phyloP scores from a whole-genome alignment of 768 basidiomycete genomes.

The Lentinula sp. region DNA sequence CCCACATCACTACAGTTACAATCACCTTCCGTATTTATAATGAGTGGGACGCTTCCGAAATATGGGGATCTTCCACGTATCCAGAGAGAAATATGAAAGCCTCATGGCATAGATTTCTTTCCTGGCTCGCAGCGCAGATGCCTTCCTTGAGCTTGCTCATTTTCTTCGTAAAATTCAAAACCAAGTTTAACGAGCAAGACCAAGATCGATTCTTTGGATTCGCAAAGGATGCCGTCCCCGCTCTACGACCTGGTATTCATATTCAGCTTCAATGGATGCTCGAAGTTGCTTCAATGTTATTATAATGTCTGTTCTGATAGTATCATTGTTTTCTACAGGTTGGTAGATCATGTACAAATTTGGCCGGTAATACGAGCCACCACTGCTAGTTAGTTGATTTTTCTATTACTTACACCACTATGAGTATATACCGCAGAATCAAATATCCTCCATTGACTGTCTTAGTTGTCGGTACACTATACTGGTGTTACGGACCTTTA shows the following conservation, averaged over 20 bases:
- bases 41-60: slow-evolving; percentile 1
- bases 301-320: not conserved
- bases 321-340: too few relatives aligned
- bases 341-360: too few relatives aligned
- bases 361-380: too few relatives aligned
- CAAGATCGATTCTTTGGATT: not conserved
- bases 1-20: not conserved
- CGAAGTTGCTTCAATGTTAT: not conserved
- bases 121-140: not conserved
- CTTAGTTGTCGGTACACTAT: not conserved
- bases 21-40: not conserved
- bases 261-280: slow-evolving; percentile 1
- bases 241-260: not conserved
- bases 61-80: not conserved
- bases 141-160: not conserved
- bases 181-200: slow-evolving; percentile 1
- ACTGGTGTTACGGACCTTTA: not conserved
- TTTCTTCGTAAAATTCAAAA: slow-evolving; percentile 5
- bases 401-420: too few relatives aligned
- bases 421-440: too few relatives aligned
- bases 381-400: too few relatives aligned
- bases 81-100: not conserved
- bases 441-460: not conserved
- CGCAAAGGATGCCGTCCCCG: not conserved
- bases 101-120: not conserved